A percentile compares a stretch with the other conserved stretches of the same genome.
These are phyloP conservation scores for Casuarina glauca DNA, from an alignment of 306 rosid species.

Conservation along the genomic window DNA sequence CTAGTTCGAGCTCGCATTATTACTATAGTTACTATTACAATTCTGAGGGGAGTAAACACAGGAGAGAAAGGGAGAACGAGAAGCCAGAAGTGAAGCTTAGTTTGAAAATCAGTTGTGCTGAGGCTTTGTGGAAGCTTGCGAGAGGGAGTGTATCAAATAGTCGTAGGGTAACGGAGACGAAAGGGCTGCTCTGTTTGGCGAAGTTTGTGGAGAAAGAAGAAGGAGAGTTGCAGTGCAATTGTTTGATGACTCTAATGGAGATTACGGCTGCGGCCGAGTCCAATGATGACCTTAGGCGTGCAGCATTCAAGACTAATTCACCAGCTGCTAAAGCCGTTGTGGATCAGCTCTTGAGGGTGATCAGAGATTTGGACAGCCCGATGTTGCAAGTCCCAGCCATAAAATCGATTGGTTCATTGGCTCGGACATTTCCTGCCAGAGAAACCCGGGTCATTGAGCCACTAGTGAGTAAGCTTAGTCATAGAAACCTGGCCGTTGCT, in stretches of 20 bases:
- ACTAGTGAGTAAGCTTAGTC: constrained; percentile 55
- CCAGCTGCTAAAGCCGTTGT: constrained; percentile 80
- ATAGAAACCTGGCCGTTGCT: constrained; percentile 46
- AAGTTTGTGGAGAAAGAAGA: constrained; percentile 68
- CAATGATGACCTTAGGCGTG: constrained; percentile 64
- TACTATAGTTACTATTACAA: neutral
- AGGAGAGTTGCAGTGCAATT: constrained; percentile 66
- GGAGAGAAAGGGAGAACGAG: constrained; percentile 83
- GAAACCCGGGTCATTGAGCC: constrained; percentile 73
- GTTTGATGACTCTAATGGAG: constrained; percentile 79
- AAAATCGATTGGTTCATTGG: constrained; percentile 72
- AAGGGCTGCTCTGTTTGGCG: constrained; percentile 84
- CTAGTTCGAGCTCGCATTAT: constrained; percentile 28
- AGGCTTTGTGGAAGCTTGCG: constrained; percentile 83
- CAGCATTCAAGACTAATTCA: constrained; percentile 69
- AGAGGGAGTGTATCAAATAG: constrained; percentile 62
- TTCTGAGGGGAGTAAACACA: constrained; percentile 51
- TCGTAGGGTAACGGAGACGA: constrained; percentile 71
- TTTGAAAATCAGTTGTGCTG: constrained; percentile 61
- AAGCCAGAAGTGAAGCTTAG: constrained; percentile 57
- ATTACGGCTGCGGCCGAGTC: constrained; percentile 66
- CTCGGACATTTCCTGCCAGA: constrained; percentile 85
- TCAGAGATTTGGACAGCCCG: constrained; percentile 54
- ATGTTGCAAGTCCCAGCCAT: constrained; percentile 53
- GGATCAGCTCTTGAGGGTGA: constrained; percentile 68